A percentile compares a stretch with the other conserved stretches of the same genome.
phyloP scores from a whole-genome alignment of 2,329 filamentous ascomycete species.

The Sclerotinia nivalis region DNA sequence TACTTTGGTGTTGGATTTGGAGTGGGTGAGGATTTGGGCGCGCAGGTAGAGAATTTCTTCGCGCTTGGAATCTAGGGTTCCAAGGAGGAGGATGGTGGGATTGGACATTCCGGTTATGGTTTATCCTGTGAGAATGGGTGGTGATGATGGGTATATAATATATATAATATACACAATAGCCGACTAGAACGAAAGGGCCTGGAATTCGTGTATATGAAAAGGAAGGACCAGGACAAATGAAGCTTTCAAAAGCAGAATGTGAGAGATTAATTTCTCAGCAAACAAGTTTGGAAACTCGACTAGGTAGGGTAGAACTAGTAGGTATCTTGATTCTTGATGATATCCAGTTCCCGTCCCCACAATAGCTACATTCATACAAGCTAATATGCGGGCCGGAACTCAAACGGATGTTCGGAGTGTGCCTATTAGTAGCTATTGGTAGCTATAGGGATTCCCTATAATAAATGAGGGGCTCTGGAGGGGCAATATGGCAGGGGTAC shows the following conservation, averaged over 20 bases:
- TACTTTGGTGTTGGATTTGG: slow-evolving; percentile 40
- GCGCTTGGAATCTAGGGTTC: slow-evolving; percentile 66
- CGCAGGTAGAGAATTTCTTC: slow-evolving; percentile 57
- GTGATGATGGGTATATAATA: not conserved
- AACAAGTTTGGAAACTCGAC: no score
- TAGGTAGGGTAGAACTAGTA: no score
- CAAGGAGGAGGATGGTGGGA: slow-evolving; percentile 54
- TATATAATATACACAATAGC: no score
- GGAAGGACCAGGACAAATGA: not conserved
- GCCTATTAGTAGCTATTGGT: no score
- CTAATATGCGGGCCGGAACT: not conserved
- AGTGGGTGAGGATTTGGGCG: slow-evolving; percentile 43
- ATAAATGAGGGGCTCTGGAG: not conserved
- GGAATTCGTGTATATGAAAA: not conserved
- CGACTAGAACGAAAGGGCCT: not conserved
- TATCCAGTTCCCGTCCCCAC: not conserved
- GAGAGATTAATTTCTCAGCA: no score
- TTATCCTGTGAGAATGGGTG: not conserved
- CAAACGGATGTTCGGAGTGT: no score
- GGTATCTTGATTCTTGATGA: not conserved
- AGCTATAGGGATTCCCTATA: not conserved
- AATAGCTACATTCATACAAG: not conserved
- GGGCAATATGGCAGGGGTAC: not conserved
- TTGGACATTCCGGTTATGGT: slow-evolving; percentile 36
- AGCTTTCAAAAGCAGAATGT: no score